Conservation (phyloP, 2,329 filamentous ascomycete genomes). For the Colletotrichum sp. region DNA sequence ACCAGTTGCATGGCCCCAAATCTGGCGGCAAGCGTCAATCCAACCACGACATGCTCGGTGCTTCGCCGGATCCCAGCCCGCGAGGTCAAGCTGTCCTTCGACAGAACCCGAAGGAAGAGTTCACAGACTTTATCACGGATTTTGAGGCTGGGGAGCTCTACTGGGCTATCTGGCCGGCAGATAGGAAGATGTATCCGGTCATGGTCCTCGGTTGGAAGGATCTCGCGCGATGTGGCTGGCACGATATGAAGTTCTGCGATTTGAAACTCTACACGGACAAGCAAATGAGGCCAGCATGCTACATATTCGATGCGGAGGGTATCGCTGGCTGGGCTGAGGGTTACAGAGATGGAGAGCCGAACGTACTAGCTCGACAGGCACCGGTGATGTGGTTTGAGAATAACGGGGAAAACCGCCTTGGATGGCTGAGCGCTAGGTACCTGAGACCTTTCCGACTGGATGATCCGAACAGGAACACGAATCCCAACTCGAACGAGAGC, state of each 20-base stretch:
- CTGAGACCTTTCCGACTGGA: conserved; percentile 8
- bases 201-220: conserved; percentile 23
- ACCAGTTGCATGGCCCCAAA: conserved; percentile 15
- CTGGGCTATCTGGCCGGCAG: conserved; percentile 14
- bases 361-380: conserved; percentile 14
- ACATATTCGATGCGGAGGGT: conserved; percentile 10
- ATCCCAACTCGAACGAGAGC: neutral
- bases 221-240: conserved; percentile 7
- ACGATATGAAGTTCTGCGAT: conserved; percentile 2
- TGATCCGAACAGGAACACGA: conserved; percentile 6
- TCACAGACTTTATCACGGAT: conserved; percentile 11
- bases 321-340: conserved; percentile 22
- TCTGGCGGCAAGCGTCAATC: conserved; percentile 16
- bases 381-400: conserved; percentile 24
- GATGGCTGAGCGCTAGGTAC: conserved; percentile 4
- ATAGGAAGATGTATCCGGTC: conserved; percentile 16
- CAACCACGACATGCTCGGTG: neutral
- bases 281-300: conserved; percentile 11
- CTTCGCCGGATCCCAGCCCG: neutral
- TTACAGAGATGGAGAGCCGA: conserved; percentile 16
- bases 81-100: neutral
- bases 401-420: conserved; percentile 18
- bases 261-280: conserved; percentile 1
- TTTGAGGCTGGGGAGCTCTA: conserved; percentile 22
- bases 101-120: neutral